A percentile compares a stretch with the other conserved stretches of the same genome.
Conservation (phyloP, 139 green algal genomes). For the Zygnema circumcarinatum region DNA sequence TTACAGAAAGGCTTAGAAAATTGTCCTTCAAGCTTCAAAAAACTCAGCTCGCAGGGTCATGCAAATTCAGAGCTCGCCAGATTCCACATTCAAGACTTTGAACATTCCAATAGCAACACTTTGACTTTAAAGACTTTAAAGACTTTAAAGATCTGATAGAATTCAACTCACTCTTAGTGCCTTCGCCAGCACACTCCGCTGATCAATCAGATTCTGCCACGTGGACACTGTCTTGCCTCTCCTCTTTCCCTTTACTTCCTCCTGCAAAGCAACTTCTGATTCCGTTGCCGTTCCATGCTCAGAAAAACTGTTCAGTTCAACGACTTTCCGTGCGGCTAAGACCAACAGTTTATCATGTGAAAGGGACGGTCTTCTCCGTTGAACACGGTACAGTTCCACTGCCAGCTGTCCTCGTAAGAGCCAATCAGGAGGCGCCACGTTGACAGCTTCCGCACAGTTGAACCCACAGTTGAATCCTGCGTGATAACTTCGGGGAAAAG, state of each 20-base stretch:
- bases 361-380: neutral
- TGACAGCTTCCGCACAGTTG: slow-evolving; percentile 86
- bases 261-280: neutral
- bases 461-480: slow-evolving; percentile 70
- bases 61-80: neutral
- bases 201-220: neutral
- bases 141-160: neutral
- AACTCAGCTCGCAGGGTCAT: neutral
- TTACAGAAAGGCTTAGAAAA: too few species aligned
- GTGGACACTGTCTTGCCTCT: neutral
- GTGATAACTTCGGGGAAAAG: slow-evolving; percentile 87
- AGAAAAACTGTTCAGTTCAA: neutral
- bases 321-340: neutral
- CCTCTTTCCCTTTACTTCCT: neutral
- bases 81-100: neutral
- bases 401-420: slow-evolving; percentile 59
- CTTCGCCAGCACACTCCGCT: neutral
- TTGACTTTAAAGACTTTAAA: neutral
- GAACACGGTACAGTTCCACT: slow-evolving; percentile 13
- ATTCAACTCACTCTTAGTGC: neutral
- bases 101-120: neutral
- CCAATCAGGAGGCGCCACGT: slow-evolving; percentile 86
- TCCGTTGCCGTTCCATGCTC: neutral
- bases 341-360: slow-evolving; percentile 45
- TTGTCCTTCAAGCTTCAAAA: neutral